Base-by-base conservation (phyloP, 2,329 filamentous ascomycete genomes). In the Xylaria sp. region DNA sequence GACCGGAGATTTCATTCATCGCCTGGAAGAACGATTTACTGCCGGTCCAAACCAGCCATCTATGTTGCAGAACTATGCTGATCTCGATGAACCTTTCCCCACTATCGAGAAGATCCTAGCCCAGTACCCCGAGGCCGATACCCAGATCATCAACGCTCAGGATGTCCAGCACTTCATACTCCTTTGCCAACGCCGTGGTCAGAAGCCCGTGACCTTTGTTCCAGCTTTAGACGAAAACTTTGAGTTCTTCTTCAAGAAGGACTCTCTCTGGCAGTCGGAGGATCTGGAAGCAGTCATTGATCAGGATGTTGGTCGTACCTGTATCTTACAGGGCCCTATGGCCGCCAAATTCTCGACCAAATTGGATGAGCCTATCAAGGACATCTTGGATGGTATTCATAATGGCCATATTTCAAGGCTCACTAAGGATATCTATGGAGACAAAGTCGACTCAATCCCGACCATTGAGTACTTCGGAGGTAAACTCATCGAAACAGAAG, bases 181-280 rank as follows among this genome's bases (percentile, higher is more conserved):
- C 41, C 90, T 99, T 52, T 98, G 94, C 86, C 91, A 96, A 83
- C 91, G 94, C 46, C 93, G 92, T 57, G 92, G 91, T 50, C 96
- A 99, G 85, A 99, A 99, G 87, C 96, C 96, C 2, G 93, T 97
- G 34, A 96, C 95, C 0, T 99, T 99, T 79, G 94, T 99, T 37
- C 96, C 96, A 5, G 87, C 92, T n/a, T 87, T 99, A 25, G 96
- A 99, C 76, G 94, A 97, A 72, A 97, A 95, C 80, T 99, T 99
- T 74, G 96, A 99, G 80, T 97, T 97, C 84, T 99, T 94, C 86
- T 99, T 99, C 91, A 99, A 99, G 90, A 99, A 99, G 86, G 96
- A 99, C 81, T 99, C 96, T 1, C 88, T 99, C 8, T 99, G 96
- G 96, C 96, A 99, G 83, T 98, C 96, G 0, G 96, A 99, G 82